Base-by-base conservation (phyloP, 208 protist species). In the Acanthamoeba sp. region DNA sequence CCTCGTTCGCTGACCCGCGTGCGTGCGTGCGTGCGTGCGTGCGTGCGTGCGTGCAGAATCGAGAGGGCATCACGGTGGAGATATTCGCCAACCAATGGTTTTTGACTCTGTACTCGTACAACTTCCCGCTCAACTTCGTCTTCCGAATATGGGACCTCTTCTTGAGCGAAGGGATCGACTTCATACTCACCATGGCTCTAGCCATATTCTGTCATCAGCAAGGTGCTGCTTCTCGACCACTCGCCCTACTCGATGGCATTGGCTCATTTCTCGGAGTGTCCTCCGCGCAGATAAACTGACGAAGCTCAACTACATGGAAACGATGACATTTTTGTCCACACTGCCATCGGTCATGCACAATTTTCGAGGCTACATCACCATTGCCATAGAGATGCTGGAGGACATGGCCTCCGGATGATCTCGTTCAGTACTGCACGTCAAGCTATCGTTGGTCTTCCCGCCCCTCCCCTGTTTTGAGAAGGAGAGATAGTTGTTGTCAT, bases 71-170 rank as follows among this genome's bases (percentile, higher is more conserved):
- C 27, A 71, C 50, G 20, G 85, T 91, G 16, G 85, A 91, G 55
- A 91, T 91, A 40, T 91, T 91, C 38, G 85, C 85, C 85, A 91
- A 91, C 36, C 85, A 71, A n/a, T 91, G 85, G 85, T 91, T 91
- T 45, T 71, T 91, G 59, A 91, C 85, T 9, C 57, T 91, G 27
- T 91, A 73, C 57, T 91, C 85, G 32, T 91, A 91, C 59, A 91
- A 91, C 57, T 91, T 91, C 18, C 85, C 85, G 18, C 59, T 91
- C 59, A 71, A 64, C 36, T 73, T 73, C 57, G 85, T 91, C 29
- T 50, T 91, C 27, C 85, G 85, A 42, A 71, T 91, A 73, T 91
- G 85, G 85, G 85, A 91, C 59, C 20, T 91, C 55, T 91, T 91
- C 59, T 22, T 64, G 32, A 71, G 50, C 57, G 85, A 91, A 38